Evolutionary conservation across 768 basidiomycete genomes (phyloP), one percentile per base, ranked within the genome.

Genomic region (Russula foetens): DNA sequence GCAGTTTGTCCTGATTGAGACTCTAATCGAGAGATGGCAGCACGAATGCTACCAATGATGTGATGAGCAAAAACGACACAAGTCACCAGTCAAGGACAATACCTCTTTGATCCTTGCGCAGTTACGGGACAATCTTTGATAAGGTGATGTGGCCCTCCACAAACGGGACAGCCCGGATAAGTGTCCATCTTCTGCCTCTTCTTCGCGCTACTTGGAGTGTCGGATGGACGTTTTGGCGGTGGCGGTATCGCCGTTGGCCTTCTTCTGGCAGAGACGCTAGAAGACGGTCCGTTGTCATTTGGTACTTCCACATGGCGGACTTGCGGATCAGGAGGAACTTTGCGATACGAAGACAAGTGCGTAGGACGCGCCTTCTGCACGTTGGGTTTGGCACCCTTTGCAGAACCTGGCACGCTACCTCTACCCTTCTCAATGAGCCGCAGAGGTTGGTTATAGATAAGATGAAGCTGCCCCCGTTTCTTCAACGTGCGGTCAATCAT

Each of bases 401-500:
- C 26, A 60, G 39, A 64, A 35, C 48, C n/a, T 58, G 62, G 59
- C 57, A 43, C 54, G 39, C 15, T 60, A 51, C 24, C 31, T 65
- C 15, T 53, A 56, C 31, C 26, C 66, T 47, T 72, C 46, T 74
- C 75, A 15, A 86, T 71, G 12, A 82, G 79, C 63, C 79, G 76
- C 5, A 87, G 75, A 44, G 88, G 86, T 68, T 90, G 87, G 1
- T 82, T 84, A 39, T 72, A 74, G 56, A 90, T 78, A 23, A 89
- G 71, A 51, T 77, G 68, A 1, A 80, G 69, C 44, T 84, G 76
- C 3, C 86, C 85, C 17, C 86, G 81, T 53, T 72, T 64, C 59
- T 76, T 67, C 15, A 92, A 74, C 3, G 82, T 77, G 59, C 83
- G 76, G 59, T 92, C 90, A 62, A 92, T 90, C 7, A 82, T 82